These are phyloP conservation scores for Fusarium fujikuroi DNA, from an alignment of 2,329 filamentous ascomycete species.

Conservation along the genomic window DNA sequence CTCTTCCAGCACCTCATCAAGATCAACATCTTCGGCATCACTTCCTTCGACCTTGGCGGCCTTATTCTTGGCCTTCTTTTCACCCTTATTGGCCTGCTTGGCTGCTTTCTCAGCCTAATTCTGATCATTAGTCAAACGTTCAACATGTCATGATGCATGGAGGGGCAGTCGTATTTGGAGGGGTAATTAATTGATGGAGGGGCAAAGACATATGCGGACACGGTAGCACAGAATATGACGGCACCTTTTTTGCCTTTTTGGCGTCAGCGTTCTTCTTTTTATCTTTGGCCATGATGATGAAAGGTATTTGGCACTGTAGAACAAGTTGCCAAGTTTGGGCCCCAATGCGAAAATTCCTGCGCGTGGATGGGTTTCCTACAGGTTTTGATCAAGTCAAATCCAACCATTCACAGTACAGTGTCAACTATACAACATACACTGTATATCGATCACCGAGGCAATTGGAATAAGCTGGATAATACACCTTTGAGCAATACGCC, in stretches of 20 bases:
- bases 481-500: neutral
- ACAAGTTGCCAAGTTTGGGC: slow-evolving; percentile 13
- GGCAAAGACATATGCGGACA: slow-evolving; percentile 8
- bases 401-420: slow-evolving; percentile 38
- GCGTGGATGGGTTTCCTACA: slow-evolving; percentile 39
- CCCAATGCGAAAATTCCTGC: slow-evolving; percentile 36
- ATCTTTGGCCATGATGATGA: slow-evolving; percentile 59
- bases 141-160: slow-evolving; percentile 21
- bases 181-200: slow-evolving; percentile 31
- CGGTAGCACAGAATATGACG: slow-evolving; percentile 20
- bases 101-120: slow-evolving; percentile 69
- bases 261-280: slow-evolving; percentile 61
- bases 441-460: neutral
- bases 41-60: slow-evolving; percentile 79
- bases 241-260: slow-evolving; percentile 63
- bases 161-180: slow-evolving; percentile 35
- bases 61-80: slow-evolving; percentile 83
- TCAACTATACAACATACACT: neutral
- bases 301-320: neutral
- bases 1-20: slow-evolving; percentile 92
- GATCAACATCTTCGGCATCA: slow-evolving; percentile 90
- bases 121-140: slow-evolving; percentile 34
- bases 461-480: neutral
- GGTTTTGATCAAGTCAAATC: slow-evolving; percentile 46
- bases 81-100: slow-evolving; percentile 89